Evolutionary conservation across 2,329 filamentous ascomycete species (phyloP).

Genomic region (Penicillium sp.): DNA sequence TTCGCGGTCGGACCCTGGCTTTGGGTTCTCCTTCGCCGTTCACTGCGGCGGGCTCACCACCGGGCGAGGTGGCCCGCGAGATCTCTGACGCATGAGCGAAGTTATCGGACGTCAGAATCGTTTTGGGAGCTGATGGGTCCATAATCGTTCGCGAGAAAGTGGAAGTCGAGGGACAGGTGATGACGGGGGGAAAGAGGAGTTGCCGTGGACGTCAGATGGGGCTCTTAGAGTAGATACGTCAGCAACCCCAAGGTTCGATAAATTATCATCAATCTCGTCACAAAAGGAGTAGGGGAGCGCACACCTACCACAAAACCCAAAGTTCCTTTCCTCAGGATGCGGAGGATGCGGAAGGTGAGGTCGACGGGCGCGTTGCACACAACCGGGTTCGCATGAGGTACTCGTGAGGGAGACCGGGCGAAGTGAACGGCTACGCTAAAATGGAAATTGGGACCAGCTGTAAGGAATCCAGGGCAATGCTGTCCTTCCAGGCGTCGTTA

Average conservation of each 20-base stretch:
- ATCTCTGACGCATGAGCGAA: constrained; percentile 58
- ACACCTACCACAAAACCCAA: constrained; percentile 22
- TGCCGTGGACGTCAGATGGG: constrained; percentile 22
- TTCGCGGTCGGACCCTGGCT: constrained; percentile 71
- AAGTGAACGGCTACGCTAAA: constrained; percentile 3
- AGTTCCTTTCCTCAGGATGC: constrained; percentile 15
- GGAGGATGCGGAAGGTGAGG: constrained; percentile 19
- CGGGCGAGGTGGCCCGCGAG: constrained; percentile 82
- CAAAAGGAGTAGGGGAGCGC: constrained; percentile 1
- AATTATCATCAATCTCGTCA: background rate
- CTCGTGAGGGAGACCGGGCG: constrained; percentile 4
- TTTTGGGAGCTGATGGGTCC: constrained; percentile 33
- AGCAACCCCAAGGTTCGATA: constrained; percentile 16
- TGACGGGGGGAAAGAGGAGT: constrained; percentile 18
- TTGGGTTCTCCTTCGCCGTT: constrained; percentile 55
- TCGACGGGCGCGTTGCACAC: constrained; percentile 24
- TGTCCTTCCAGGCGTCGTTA: background rate
- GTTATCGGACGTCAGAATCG: constrained; percentile 37
- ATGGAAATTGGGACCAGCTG: constrained; percentile 1
- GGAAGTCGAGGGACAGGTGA: constrained; percentile 17
- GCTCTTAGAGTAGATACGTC: constrained; percentile 27
- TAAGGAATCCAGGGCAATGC: constrained; percentile 9
- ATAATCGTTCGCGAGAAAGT: constrained; percentile 27
- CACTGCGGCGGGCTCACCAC: constrained; percentile 47
- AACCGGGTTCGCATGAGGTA: constrained; percentile 28